phyloP scores from a whole-genome alignment of 2,329 filamentous ascomycete genomes.

The Fusarium buharicum region DNA sequence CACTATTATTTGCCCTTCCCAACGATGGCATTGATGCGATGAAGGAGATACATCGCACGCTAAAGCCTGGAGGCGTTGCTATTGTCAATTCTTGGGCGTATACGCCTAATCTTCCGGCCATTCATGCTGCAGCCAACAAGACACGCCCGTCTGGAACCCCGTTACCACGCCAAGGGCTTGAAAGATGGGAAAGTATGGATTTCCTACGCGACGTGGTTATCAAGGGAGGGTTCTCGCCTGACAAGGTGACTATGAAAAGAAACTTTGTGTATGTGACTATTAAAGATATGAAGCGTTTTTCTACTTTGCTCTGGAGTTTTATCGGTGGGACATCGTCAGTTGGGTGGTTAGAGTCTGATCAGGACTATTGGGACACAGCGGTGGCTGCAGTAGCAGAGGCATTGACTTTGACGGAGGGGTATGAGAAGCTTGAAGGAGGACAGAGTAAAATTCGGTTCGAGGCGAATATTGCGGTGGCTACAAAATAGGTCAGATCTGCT shows the following conservation, averaged over 20 bases:
- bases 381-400: background rate
- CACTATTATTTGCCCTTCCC: background rate
- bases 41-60: background rate
- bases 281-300: conserved; percentile 3
- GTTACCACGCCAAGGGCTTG: background rate
- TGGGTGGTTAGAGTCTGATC: conserved; percentile 20
- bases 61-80: background rate
- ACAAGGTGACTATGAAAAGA: fast-evolving
- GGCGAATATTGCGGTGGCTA: conserved; percentile 7
- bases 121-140: background rate
- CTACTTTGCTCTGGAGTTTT: conserved; percentile 17
- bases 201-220: fast-evolving
- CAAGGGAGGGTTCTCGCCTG: background rate
- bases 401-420: background rate
- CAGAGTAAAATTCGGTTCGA: conserved; percentile 9
- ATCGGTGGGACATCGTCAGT: conserved; percentile 7
- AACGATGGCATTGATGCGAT: background rate
- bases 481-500: background rate
- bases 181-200: conserved; percentile 6
- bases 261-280: conserved; percentile 1
- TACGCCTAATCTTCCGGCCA: background rate
- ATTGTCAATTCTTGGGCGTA: conserved; percentile 17
- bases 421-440: background rate
- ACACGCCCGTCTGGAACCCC: conserved; percentile 1
- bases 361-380: conserved; percentile 10